These are phyloP conservation scores for Cladosporium sp. DNA, from an alignment of 2,329 filamentous ascomycete genomes.

Conservation along the genomic window DNA sequence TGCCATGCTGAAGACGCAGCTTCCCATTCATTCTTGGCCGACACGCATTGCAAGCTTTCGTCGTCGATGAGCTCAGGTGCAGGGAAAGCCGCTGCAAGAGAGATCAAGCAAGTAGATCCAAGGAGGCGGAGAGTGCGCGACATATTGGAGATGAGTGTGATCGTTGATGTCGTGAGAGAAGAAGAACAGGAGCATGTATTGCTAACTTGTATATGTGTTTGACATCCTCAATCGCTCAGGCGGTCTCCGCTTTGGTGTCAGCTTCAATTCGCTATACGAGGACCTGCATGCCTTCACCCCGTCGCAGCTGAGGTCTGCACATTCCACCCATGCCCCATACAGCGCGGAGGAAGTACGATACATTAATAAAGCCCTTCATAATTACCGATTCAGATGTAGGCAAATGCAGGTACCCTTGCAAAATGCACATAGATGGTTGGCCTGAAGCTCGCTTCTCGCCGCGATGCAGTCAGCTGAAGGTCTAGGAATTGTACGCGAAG, in stretches of 20 bases:
- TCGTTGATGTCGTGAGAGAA: background rate
- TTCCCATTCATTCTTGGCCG: background rate
- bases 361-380: background rate
- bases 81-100: background rate
- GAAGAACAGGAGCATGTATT: background rate
- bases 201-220: background rate
- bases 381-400: background rate
- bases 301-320: background rate
- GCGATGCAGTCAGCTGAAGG: background rate
- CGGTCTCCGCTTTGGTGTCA: background rate
- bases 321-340: background rate
- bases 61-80: background rate
- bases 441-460: background rate
- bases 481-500: background rate
- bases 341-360: background rate
- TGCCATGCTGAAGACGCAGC: background rate
- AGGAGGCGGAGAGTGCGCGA: background rate
- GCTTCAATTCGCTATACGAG: background rate
- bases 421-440: background rate
- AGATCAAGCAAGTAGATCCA: background rate
- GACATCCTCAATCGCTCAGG: background rate
- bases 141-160: background rate
- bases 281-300: background rate
- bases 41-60: conserved; percentile 1
- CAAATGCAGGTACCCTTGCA: background rate